Conservation (phyloP, 129 eudicot species). For the Flaveria sonorensis region DNA sequence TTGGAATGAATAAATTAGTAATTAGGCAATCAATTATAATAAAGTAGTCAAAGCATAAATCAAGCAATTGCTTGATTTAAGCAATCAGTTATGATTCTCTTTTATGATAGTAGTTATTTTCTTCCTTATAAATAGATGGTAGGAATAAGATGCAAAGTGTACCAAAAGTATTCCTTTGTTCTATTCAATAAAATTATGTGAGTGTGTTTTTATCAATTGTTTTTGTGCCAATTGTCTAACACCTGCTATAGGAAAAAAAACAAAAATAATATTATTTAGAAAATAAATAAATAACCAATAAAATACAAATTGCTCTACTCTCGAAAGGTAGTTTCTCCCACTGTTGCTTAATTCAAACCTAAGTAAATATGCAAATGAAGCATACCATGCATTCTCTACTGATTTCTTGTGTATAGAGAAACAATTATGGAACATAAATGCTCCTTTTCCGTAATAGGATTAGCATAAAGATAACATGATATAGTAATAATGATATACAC, state of each 20-base stretch:
- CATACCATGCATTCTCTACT: background rate
- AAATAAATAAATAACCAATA: background rate
- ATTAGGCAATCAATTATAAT: too few species aligned
- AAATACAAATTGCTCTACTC: background rate
- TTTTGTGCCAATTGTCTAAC: too few species aligned
- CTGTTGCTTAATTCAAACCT: background rate
- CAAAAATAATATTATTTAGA: background rate
- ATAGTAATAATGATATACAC: background rate
- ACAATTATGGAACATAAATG: background rate
- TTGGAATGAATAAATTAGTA: too few species aligned
- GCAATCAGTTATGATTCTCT: too few species aligned
- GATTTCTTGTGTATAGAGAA: background rate
- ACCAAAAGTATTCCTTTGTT: too few species aligned
- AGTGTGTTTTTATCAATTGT: too few species aligned
- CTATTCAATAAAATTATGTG: too few species aligned
- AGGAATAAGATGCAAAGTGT: too few species aligned
- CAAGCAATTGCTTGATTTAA: too few species aligned
- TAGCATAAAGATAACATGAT: background rate
- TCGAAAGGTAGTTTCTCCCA: background rate
- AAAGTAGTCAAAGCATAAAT: too few species aligned
- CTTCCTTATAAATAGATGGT: too few species aligned
- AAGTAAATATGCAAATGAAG: background rate
- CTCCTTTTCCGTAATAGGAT: background rate
- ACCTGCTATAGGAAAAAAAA: background rate
- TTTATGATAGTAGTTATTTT: too few species aligned